phyloP scores from a whole-genome alignment of 2,329 filamentous ascomycete species.

The Ascocoryne sarcoides region DNA sequence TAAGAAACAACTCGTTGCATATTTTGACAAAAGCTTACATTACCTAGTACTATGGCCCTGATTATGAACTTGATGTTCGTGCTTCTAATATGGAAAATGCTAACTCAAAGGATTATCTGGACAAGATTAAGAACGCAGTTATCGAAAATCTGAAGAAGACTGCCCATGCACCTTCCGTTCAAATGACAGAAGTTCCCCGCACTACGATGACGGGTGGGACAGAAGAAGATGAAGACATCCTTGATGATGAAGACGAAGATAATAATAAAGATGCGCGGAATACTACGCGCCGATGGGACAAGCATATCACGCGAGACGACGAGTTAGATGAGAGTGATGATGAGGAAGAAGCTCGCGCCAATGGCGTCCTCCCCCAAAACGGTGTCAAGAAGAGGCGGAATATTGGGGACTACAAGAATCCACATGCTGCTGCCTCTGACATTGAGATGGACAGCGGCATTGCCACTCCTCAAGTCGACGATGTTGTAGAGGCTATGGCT shows the following conservation, averaged over 20 bases:
- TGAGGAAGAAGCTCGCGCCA: constrained; percentile 65
- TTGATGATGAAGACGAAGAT: constrained; percentile 70
- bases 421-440: constrained; percentile 39
- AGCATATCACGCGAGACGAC: constrained; percentile 64
- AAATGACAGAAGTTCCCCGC: constrained; percentile 71
- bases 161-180: constrained; percentile 77
- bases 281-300: constrained; percentile 76
- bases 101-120: constrained; percentile 73
- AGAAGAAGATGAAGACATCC: constrained; percentile 57
- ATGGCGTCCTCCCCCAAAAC: constrained; percentile 51
- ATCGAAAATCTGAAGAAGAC: constrained; percentile 84
- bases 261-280: constrained; percentile 75
- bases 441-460: constrained; percentile 41
- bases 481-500: constrained; percentile 19
- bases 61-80: constrained; percentile 84
- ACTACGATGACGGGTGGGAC: constrained; percentile 53
- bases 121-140: constrained; percentile 72
- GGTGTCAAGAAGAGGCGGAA: constrained; percentile 44
- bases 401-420: constrained; percentile 53
- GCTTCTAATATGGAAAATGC: constrained; percentile 87
- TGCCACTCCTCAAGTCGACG: constrained; percentile 29
- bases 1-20: constrained; percentile 39
- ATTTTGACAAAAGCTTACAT: constrained; percentile 8
- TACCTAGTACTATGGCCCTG: constrained; percentile 77
- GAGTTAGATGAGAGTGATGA: constrained; percentile 87